Conservation (phyloP, 805 yeast genomes). For the Maudiozyma saulgeensis region DNA sequence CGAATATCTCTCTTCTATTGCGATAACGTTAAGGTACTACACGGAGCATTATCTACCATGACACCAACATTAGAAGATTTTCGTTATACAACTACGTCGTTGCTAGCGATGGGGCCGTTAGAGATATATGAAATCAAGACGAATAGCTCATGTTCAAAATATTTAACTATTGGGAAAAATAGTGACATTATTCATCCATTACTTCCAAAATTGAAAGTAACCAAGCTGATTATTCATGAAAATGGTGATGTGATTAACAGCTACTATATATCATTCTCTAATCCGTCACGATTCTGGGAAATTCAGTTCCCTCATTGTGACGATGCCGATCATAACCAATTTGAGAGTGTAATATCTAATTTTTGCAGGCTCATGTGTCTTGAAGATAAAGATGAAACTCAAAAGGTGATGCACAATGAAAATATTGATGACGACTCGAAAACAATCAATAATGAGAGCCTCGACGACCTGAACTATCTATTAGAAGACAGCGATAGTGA, state of each 20-base stretch:
- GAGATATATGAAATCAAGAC: conserved; percentile 23
- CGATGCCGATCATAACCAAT: conserved; percentile 7
- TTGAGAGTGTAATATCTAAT: conserved; percentile 26
- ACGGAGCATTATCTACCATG: conserved; percentile 5
- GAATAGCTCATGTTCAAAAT: conserved; percentile 13
- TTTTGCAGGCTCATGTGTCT: conserved; percentile 10
- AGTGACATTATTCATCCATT: conserved; percentile 55
- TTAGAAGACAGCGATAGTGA: conserved; percentile 8
- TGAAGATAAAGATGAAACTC: neutral
- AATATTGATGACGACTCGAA: conserved; percentile 2
- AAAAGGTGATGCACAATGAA: neutral
- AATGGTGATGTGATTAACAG: conserved; percentile 24
- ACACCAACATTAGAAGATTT: neutral
- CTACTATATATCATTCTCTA: conserved; percentile 55
- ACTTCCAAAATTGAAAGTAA: conserved; percentile 53
- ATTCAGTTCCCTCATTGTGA: conserved; percentile 27
- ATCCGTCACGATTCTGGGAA: conserved; percentile 72
- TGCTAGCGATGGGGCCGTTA: conserved; percentile 21
- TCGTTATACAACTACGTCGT: neutral
- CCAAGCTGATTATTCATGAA: conserved; percentile 25
- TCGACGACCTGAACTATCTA: conserved; percentile 19
- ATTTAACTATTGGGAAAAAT: conserved; percentile 26
- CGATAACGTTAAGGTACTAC: conserved; percentile 18
- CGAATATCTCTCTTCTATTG: conserved; percentile 23
- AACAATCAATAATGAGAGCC: conserved; percentile 1